Percentiles rank a stretch among this genome's conserved stretches.
Evolutionary conservation across 441 rosid species (phyloP).

Genomic region (Pelargonium myrrhifolium): DNA sequence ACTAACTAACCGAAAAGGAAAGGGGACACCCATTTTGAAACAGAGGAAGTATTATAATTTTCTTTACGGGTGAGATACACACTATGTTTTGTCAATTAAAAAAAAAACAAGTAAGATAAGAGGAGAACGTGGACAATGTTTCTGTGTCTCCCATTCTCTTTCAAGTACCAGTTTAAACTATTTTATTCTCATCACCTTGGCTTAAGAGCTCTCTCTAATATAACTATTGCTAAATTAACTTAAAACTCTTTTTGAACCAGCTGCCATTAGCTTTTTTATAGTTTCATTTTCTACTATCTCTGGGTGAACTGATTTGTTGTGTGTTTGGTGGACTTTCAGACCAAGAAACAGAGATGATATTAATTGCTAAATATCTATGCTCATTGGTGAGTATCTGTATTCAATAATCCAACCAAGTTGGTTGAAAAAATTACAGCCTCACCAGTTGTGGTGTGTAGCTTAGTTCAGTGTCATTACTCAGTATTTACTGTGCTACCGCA

Average conservation of each 20-base stretch:
- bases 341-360: neutral
- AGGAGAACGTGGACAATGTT: constrained; percentile 86
- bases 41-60: constrained; percentile 33
- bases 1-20: too few species aligned
- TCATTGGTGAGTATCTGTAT: neutral
- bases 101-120: constrained; percentile 27
- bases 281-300: neutral
- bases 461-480: neutral
- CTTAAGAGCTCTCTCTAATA: constrained; percentile 38
- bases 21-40: constrained; percentile 22
- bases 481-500: neutral
- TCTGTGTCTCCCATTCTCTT: constrained; percentile 61
- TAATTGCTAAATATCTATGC: neutral
- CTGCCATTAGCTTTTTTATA: constrained; percentile 17
- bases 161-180: constrained; percentile 29
- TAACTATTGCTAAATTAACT: constrained; percentile 24
- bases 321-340: constrained; percentile 2
- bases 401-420: constrained; percentile 3
- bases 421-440: neutral
- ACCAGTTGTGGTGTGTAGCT: neutral
- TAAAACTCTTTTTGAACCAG: constrained; percentile 36
- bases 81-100: constrained; percentile 33
- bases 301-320: constrained; percentile 5
- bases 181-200: constrained; percentile 47
- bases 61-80: constrained; percentile 43